Conservation (phyloP, 306 rosid species). For the Gleditsia sinensis region DNA sequence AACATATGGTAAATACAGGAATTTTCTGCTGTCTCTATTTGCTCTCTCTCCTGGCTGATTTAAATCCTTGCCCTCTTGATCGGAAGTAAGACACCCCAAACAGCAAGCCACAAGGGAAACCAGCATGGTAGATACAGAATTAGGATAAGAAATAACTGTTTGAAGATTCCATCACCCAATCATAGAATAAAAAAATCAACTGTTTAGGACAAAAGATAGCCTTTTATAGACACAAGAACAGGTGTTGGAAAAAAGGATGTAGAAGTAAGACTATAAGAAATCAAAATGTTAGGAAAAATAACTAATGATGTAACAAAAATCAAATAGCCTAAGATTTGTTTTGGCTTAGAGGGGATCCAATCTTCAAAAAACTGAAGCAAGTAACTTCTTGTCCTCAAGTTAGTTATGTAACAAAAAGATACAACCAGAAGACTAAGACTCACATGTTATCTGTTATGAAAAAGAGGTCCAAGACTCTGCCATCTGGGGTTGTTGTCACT, state of each 20-base stretch:
- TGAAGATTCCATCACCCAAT: neutral
- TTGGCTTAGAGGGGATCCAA: neutral
- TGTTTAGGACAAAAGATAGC: neutral
- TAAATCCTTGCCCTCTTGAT: neutral
- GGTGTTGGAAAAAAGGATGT: neutral
- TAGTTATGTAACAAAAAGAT: neutral
- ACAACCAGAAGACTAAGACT: conserved; percentile 31
- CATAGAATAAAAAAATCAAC: neutral
- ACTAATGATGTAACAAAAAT: neutral
- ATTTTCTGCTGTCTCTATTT: neutral
- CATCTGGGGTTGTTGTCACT: conserved; percentile 84
- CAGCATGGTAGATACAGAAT: neutral
- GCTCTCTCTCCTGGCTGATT: neutral
- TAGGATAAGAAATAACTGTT: neutral
- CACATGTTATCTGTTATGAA: conserved; percentile 76
- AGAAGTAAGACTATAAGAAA: neutral
- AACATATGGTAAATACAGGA: neutral
- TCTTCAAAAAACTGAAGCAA: conserved; percentile 8
- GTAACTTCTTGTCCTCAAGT: neutral
- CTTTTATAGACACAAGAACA: neutral
- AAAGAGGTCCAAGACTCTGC: conserved; percentile 76
- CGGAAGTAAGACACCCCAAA: neutral
- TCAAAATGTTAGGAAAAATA: neutral
- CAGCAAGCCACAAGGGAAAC: neutral
- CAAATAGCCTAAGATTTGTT: neutral